Evolutionary conservation across 2,329 filamentous ascomycete species (phyloP), one percentile per base, ranked within the genome.

Genomic region (Neonectria coccinea): DNA sequence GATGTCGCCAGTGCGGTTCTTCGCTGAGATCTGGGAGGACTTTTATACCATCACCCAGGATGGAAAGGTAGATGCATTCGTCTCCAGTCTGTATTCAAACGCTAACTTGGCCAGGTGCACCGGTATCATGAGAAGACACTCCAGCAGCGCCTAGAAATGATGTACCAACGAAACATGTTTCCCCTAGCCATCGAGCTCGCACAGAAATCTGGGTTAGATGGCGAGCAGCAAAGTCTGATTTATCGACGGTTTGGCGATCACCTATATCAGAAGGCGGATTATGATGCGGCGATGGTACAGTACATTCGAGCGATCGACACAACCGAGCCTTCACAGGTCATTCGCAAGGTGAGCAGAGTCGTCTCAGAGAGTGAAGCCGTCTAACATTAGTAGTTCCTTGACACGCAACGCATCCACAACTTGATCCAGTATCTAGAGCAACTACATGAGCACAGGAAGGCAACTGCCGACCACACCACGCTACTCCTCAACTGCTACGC

Each of bases 231-330:
- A 73, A 97, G 97, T 73, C 84, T 92, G 62, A 99, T 99, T 63
- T 97, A 95, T 75, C 90, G 95, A 63, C 94, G 91, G 76, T 98
- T 97, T 78, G 96, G 95, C 12, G 96, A 99, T 76, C 92, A 95
- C 74, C 80, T 98, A 4, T 98, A 99, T 74, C 93, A 97, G 69
- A 97, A 97, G 74, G 93, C 92, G 5, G 94, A 97, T 75, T 99
- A 95, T 75, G 96, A 99, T 75, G 96, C 92, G 7, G 94, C 97
- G n/a, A 99, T 99, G 97, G 91, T 97, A 73, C 96, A 98, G 78
- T 99, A 99, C 76, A 89, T 99, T 67, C 92, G 93, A 71, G 95
- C 97, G 0, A 97, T 99, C 64, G 94, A 97, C 75, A 96, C 93
- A 64, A 98, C 95, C 0, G 95, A 98, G 74, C 95, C 95, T 7